phyloP scores from a whole-genome alignment of 2,329 filamentous ascomycete genomes.

The Tolypocladium paradoxum region DNA sequence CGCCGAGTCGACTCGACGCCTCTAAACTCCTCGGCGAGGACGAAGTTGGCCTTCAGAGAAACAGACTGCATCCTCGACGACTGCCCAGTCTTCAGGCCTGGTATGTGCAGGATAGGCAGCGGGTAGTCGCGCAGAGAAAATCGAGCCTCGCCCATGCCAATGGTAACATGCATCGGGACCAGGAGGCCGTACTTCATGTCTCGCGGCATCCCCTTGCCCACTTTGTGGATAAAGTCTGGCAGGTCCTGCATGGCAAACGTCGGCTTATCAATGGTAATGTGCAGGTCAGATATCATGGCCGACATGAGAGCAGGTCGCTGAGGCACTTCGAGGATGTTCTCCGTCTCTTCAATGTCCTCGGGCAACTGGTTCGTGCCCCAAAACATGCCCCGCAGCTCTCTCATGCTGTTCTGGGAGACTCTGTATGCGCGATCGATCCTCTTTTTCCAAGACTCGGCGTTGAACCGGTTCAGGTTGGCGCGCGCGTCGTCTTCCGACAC shows the following conservation, averaged over 20 bases:
- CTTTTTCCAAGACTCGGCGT: slow-evolving; percentile 84
- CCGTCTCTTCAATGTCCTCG: slow-evolving; percentile 70
- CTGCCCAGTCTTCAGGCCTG: slow-evolving; percentile 68
- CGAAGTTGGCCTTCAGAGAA: slow-evolving; percentile 80
- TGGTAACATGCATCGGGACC: slow-evolving; percentile 77
- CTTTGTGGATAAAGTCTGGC: slow-evolving; percentile 71
- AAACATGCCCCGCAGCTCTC: slow-evolving; percentile 68
- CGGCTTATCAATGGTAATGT: slow-evolving; percentile 81
- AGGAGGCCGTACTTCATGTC: slow-evolving; percentile 86
- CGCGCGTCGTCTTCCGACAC: slow-evolving; percentile 69
- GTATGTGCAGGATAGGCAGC: slow-evolving; percentile 81
- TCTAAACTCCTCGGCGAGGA: slow-evolving; percentile 88
- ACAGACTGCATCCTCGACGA: slow-evolving; percentile 71
- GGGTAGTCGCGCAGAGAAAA: slow-evolving; percentile 90
- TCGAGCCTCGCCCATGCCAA: slow-evolving; percentile 83
- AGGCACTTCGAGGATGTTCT: slow-evolving; percentile 77
- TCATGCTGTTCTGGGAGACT: slow-evolving; percentile 62
- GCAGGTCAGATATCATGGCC: slow-evolving; percentile 70
- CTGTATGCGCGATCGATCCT: slow-evolving; percentile 70
- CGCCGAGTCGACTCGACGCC: slow-evolving; percentile 69
- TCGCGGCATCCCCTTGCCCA: slow-evolving; percentile 93
- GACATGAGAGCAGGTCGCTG: slow-evolving; percentile 76
- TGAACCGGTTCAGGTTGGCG: slow-evolving; percentile 64
- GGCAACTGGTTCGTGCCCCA: slow-evolving; percentile 74
- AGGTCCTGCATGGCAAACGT: slow-evolving; percentile 77